phyloP scores from a whole-genome alignment of 495 filamentous ascomycete genomes.

The Hyaloscypha bicolor region DNA sequence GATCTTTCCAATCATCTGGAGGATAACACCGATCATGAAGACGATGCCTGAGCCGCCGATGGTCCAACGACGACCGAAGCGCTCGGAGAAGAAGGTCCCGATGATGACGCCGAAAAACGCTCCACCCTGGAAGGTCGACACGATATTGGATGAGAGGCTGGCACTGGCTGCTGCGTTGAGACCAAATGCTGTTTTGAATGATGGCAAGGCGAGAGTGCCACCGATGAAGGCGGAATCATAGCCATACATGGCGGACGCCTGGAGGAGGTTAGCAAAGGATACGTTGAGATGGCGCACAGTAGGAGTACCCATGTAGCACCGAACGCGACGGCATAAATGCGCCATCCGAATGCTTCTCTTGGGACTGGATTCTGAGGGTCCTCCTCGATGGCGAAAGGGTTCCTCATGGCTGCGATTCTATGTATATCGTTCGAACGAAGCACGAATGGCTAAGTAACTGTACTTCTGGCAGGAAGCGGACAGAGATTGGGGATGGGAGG shows the following conservation, averaged over 20 bases:
- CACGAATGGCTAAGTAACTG: background rate
- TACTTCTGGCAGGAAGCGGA: background rate
- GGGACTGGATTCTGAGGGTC: background rate
- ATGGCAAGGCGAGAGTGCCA: constrained; percentile 44
- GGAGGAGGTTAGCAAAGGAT: background rate
- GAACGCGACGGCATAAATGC: background rate
- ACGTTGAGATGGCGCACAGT: background rate
- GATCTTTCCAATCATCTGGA: constrained; percentile 32
- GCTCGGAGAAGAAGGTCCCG: constrained; percentile 37
- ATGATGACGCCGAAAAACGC: constrained; percentile 42
- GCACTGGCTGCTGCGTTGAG: constrained; percentile 37
- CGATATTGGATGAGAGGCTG: constrained; percentile 47
- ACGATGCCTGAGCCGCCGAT: constrained; percentile 31
- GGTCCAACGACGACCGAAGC: constrained; percentile 33
- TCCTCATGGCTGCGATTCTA: background rate
- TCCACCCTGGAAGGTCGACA: constrained; percentile 38
- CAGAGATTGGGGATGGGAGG: background rate
- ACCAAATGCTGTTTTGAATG: constrained; percentile 52
- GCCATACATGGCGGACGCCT: constrained; percentile 28
- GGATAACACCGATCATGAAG: constrained; percentile 35
- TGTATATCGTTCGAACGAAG: too few relatives aligned
- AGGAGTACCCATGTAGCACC: background rate
- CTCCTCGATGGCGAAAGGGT: background rate
- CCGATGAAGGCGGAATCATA: constrained; percentile 33
- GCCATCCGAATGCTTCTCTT: background rate